Evolutionary conservation across 2,329 filamentous ascomycete species (phyloP).

Genomic region (Fusarium ambrosium): DNA sequence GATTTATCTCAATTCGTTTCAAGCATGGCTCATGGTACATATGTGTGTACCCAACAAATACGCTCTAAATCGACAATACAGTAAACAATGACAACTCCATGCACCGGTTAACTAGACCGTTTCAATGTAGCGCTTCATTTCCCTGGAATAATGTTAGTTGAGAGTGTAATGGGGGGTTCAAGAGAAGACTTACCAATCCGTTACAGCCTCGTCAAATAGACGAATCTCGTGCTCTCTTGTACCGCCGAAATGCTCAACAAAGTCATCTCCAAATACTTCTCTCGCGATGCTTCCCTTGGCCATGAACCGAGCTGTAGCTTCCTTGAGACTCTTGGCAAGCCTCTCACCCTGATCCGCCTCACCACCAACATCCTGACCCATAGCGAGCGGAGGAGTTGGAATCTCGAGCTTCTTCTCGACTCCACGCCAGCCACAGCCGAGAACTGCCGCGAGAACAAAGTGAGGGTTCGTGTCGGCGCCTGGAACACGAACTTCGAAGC

Average conservation of each 20-base stretch:
- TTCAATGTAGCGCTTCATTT: slow-evolving; percentile 83
- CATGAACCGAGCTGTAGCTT: slow-evolving; percentile 85
- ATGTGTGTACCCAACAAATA: slow-evolving; percentile 32
- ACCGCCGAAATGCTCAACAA: slow-evolving; percentile 95
- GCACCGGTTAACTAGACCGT: slow-evolving; percentile 63
- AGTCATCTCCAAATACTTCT: slow-evolving; percentile 93
- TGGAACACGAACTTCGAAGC: slow-evolving; percentile 92
- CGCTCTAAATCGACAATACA: slow-evolving; percentile 27
- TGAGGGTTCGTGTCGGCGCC: slow-evolving; percentile 96
- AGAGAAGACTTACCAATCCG: slow-evolving; percentile 82
- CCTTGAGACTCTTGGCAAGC: slow-evolving; percentile 86
- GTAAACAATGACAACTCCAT: slow-evolving; percentile 29
- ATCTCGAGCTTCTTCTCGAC: slow-evolving; percentile 93
- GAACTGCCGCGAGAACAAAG: slow-evolving; percentile 86
- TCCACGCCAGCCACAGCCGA: slow-evolving; percentile 91
- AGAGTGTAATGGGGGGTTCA: too few species aligned
- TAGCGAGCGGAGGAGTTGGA: slow-evolving; percentile 83
- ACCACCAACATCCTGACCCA: slow-evolving; percentile 85
- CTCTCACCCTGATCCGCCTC: slow-evolving; percentile 78
- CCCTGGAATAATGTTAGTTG: slow-evolving; percentile 63
- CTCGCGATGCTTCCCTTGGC: slow-evolving; percentile 86
- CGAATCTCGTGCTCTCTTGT: slow-evolving; percentile 92
- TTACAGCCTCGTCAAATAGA: slow-evolving; percentile 95
- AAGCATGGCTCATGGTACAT: slow-evolving; percentile 20
- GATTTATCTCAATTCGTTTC: slow-evolving; percentile 4